Percentiles rank a stretch among this genome's conserved stretches.
These are phyloP conservation scores for Mycotypha africana DNA, from an alignment of 371 early-diverging fungal genomes.

Conservation along the genomic window DNA sequence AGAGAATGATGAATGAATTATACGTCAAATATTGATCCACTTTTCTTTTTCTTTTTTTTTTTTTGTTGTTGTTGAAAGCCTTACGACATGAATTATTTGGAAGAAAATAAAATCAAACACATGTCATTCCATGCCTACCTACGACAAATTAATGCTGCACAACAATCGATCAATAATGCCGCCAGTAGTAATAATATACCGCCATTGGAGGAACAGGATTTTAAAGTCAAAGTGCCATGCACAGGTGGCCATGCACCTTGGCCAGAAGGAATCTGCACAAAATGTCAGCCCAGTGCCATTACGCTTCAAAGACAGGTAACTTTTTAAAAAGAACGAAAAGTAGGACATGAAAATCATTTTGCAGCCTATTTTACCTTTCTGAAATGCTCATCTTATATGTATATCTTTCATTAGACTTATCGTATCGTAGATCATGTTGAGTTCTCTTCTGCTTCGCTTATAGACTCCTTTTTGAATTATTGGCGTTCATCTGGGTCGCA, in stretches of 20 bases:
- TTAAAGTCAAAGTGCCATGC: slow-evolving; percentile 77
- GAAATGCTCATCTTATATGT: too few species aligned
- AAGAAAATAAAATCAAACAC: slow-evolving; percentile 92
- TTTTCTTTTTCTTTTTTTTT: too few species aligned
- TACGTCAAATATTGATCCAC: neutral
- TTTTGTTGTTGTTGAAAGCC: slow-evolving; percentile 48
- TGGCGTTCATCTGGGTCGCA: slow-evolving; percentile 91
- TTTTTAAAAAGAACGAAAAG: neutral
- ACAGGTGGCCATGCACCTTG: slow-evolving; percentile 82
- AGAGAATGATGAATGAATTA: neutral
- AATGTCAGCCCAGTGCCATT: slow-evolving; percentile 95
- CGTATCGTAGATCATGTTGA: slow-evolving; percentile 99
- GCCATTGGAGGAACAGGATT: slow-evolving; percentile 83
- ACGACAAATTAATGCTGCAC: slow-evolving; percentile 63
- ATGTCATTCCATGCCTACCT: slow-evolving; percentile 95
- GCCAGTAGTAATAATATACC: slow-evolving; percentile 50
- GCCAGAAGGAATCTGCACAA: slow-evolving; percentile 95
- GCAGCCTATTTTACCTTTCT: neutral
- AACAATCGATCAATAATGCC: slow-evolving; percentile 53
- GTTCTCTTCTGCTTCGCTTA: slow-evolving; percentile 83
- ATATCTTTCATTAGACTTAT: slow-evolving; percentile 59
- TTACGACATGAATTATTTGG: slow-evolving; percentile 81
- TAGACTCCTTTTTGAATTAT: slow-evolving; percentile 85
- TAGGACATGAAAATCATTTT: neutral
- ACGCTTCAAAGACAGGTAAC: slow-evolving; percentile 83